phyloP scores from a whole-genome alignment of 2,329 filamentous ascomycete genomes.

The Phyllosticta capitalensis region DNA sequence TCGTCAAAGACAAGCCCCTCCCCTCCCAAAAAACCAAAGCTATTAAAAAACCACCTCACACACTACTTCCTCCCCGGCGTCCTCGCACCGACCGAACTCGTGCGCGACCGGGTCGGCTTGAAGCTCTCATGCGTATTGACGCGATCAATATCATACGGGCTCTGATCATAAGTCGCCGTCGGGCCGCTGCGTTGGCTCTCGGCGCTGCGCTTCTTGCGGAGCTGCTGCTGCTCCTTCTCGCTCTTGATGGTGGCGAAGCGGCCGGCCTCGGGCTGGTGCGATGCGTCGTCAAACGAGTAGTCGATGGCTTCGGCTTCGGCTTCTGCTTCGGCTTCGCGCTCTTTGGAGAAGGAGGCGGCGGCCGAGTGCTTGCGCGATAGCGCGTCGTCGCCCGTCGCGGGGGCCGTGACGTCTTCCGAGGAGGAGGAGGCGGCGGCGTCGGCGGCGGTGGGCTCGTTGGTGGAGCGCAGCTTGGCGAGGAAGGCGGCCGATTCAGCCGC shows the following conservation, averaged over 20 bases:
- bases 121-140: constrained; percentile 42
- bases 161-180: constrained; percentile 27
- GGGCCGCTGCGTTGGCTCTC: constrained; percentile 20
- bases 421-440: too few species aligned
- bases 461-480: constrained; percentile 25
- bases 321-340: constrained; percentile 2
- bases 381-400: not conserved
- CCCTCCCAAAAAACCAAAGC: not conserved
- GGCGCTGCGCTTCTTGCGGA: constrained; percentile 14
- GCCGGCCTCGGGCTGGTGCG: constrained; percentile 12
- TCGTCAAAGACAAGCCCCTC: too few species aligned
- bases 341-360: constrained; percentile 5
- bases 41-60: too few species aligned
- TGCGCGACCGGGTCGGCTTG: constrained; percentile 1
- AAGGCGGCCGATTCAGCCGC: constrained; percentile 53
- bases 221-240: constrained; percentile 16
- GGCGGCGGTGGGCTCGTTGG: constrained; percentile 12
- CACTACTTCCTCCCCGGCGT: not conserved
- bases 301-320: constrained; percentile 13
- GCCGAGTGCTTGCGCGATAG: not conserved
- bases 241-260: constrained; percentile 30
- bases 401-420: not conserved
- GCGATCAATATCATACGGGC: constrained; percentile 41
- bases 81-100: not conserved
- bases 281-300: constrained; percentile 15